A percentile compares a stretch with the other conserved stretches of the same genome.
Evolutionary conservation across 495 filamentous ascomycete species (phyloP).

Genomic region (Penicillium canescens): DNA sequence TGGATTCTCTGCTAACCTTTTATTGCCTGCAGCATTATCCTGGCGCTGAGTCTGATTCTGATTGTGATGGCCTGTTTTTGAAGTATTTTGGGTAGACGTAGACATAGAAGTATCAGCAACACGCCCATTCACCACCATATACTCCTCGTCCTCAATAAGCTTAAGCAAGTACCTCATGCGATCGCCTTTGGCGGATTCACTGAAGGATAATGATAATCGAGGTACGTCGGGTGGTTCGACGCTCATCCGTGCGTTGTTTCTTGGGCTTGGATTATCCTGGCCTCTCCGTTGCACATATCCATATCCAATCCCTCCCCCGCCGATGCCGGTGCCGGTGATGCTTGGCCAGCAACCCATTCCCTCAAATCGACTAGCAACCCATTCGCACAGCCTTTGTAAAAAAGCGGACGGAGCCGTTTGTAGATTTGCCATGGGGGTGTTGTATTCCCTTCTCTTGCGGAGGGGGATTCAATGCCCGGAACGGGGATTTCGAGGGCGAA

Average conservation of each 20-base stretch:
- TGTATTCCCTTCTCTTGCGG: neutral
- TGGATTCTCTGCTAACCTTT: slow-evolving; percentile 1
- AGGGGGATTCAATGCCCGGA: neutral
- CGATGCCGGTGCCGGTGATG: neutral
- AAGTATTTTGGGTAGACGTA: too few relatives aligned
- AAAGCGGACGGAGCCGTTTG: slow-evolving; percentile 4
- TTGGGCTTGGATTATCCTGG: neutral
- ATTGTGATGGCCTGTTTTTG: too few relatives aligned
- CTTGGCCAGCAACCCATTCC: too few relatives aligned
- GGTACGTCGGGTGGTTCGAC: neutral
- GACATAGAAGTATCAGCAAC: neutral
- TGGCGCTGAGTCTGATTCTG: too few relatives aligned
- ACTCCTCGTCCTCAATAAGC: slow-evolving; percentile 32
- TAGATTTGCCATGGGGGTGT: neutral
- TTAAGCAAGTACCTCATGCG: slow-evolving; percentile 24
- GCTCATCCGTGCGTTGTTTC: neutral
- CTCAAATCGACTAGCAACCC: too few relatives aligned
- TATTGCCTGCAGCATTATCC: neutral
- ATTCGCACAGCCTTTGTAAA: neutral
- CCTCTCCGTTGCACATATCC: neutral
- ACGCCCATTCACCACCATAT: slow-evolving; percentile 19
- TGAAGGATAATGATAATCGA: neutral
- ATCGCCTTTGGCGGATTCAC: slow-evolving; percentile 13
- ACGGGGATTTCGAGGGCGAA: slow-evolving; percentile 4
- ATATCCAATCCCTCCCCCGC: neutral